Evolutionary conservation across 495 filamentous ascomycete species (phyloP).

Genomic region (Usnea hakonensis): DNA sequence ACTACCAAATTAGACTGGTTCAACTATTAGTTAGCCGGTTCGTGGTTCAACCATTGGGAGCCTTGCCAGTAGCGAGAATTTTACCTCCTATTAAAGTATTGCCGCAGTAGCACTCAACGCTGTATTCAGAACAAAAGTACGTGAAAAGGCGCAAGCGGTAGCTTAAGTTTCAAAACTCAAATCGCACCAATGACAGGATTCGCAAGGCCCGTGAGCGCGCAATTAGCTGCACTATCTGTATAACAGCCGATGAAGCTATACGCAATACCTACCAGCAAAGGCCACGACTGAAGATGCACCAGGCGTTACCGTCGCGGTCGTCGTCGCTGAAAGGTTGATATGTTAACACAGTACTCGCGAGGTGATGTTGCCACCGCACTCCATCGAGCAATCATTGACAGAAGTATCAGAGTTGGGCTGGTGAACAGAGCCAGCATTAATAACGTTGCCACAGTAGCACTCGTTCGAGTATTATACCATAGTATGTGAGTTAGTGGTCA

Average conservation of each 20-base stretch:
- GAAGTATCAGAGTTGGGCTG: constrained; percentile 15
- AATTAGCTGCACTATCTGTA: background rate
- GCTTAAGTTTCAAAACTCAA: background rate
- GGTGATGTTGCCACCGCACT: constrained; percentile 28
- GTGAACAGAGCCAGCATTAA: constrained; percentile 22
- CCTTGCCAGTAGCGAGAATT: background rate
- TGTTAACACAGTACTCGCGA: too few relatives aligned
- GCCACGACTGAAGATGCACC: background rate
- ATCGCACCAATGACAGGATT: background rate
- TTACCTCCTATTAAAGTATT: background rate
- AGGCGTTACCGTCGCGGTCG: background rate
- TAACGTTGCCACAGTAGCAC: constrained; percentile 33
- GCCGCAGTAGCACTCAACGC: background rate
- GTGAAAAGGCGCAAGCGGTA: background rate
- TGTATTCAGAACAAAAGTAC: background rate
- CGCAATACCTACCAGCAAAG: background rate
- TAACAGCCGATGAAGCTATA: background rate
- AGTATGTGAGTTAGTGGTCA: constrained; percentile 16
- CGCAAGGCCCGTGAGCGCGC: background rate
- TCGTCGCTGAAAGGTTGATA: too few relatives aligned
- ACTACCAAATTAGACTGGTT: too few relatives aligned
- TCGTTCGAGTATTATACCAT: constrained; percentile 33
- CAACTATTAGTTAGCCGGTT: too few relatives aligned
- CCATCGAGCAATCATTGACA: constrained; percentile 25
- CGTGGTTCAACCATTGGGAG: too few relatives aligned